A percentile compares a stretch with the other conserved stretches of the same genome.
phyloP scores from a whole-genome alignment of 148 eudicot species.

The Mesembryanthemum crystallinum region DNA sequence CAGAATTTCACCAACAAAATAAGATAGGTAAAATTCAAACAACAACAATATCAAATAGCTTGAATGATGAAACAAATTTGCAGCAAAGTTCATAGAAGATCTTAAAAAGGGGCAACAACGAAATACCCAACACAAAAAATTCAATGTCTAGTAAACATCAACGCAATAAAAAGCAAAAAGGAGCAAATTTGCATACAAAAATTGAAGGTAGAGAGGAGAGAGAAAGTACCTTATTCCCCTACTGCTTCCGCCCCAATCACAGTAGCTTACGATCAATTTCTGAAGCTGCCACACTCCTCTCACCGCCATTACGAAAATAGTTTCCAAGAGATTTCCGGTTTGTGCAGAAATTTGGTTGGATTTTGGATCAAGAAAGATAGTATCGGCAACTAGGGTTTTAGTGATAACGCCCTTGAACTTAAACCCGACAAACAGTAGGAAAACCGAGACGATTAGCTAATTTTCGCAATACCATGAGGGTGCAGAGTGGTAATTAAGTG shows the following conservation, averaged over 20 bases:
- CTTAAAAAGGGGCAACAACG: neutral
- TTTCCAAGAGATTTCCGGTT: neutral
- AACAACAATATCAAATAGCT: neutral
- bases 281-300: conserved; percentile 63
- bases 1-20: neutral
- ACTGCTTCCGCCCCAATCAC: conserved; percentile 61
- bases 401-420: too few relatives aligned
- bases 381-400: conserved; percentile 6
- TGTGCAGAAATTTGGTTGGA: too few relatives aligned
- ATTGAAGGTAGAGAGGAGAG: neutral
- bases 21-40: neutral
- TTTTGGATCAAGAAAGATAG: neutral
- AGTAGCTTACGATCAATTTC: conserved; percentile 50
- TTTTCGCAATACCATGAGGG: too few relatives aligned
- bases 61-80: neutral
- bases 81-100: neutral
- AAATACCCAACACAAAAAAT: neutral
- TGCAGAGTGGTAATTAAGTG: too few relatives aligned
- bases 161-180: neutral
- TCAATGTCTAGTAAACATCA: neutral
- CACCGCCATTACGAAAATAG: conserved; percentile 30
- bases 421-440: too few relatives aligned
- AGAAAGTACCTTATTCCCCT: conserved; percentile 42
- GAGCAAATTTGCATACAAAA: neutral
- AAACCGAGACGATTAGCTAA: too few relatives aligned